A percentile compares a stretch with the other conserved stretches of the same genome.
These are phyloP conservation scores for Endothia cerciana DNA, from an alignment of 2,329 filamentous ascomycete genomes.

Conservation along the genomic window DNA sequence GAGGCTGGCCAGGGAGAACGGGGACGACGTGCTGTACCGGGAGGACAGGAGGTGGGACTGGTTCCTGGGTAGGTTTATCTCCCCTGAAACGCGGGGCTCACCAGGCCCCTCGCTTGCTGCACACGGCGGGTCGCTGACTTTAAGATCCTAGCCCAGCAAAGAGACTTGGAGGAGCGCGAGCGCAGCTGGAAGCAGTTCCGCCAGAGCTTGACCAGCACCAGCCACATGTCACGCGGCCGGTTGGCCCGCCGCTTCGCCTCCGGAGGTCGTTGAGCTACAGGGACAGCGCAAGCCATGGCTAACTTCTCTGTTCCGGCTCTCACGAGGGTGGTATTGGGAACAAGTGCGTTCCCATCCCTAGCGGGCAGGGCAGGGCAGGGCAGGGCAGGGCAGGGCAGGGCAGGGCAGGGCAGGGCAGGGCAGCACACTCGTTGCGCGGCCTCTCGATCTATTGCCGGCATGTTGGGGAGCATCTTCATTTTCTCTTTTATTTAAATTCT, in stretches of 20 bases:
- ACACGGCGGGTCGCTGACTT: conserved; percentile 21
- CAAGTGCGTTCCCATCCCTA: too few relatives aligned
- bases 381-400: too few relatives aligned
- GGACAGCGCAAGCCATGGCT: background rate
- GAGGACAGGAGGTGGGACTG: conserved; percentile 66
- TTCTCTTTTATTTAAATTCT: background rate
- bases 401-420: too few relatives aligned
- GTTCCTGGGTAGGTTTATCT: conserved; percentile 55
- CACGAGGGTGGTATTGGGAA: too few relatives aligned
- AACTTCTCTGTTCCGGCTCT: too few relatives aligned
- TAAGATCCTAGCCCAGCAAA: conserved; percentile 51
- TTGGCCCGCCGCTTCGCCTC: conserved; percentile 25
- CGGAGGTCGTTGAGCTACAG: conserved; percentile 15
- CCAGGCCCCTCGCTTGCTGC: background rate
- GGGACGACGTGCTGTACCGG: conserved; percentile 56
- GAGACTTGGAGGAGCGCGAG: conserved; percentile 54
- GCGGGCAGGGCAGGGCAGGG: too few relatives aligned
- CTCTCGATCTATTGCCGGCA: too few relatives aligned
- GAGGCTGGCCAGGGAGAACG: conserved; percentile 59
- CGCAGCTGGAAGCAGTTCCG: conserved; percentile 46
- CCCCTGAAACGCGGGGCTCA: background rate
- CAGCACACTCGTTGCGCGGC: too few relatives aligned
- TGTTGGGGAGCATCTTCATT: background rate
- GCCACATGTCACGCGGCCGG: conserved; percentile 20
- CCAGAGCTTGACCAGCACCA: conserved; percentile 24